Conservation (phyloP, 78 protist species). For the Abeoforma whisleri region DNA sequence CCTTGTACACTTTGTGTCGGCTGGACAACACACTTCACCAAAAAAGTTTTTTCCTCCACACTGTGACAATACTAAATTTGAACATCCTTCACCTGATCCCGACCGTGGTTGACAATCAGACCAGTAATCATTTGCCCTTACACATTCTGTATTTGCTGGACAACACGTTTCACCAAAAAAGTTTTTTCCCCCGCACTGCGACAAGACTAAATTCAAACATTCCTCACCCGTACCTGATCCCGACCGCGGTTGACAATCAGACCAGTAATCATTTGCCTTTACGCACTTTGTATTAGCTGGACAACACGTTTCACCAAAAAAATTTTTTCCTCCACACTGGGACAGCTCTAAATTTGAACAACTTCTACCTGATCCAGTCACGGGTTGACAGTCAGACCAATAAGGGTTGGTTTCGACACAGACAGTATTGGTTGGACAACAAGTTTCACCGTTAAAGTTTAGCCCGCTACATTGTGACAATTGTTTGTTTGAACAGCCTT, state of each 20-base stretch:
- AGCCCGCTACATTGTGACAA: not conserved
- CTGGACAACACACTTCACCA: not conserved
- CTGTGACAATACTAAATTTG: no score
- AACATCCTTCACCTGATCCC: no score
- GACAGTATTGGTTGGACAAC: not conserved
- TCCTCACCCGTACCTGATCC: no score
- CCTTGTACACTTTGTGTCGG: not conserved
- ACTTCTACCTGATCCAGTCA: no score
- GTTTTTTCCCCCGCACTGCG: not conserved
- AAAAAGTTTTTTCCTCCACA: not conserved
- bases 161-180: not conserved
- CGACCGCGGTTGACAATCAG: not conserved
- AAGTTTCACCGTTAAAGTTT: not conserved
- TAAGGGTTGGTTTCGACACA: not conserved
- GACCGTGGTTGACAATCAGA: not conserved
- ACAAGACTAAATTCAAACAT: not conserved
- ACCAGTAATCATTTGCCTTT: not conserved
- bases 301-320: not conserved
- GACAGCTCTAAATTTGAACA: not conserved
- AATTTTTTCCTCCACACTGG: not conserved
- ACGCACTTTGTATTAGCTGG: not conserved
- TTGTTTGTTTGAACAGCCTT: not conserved
- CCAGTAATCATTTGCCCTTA: not conserved
- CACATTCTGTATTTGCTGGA: not conserved
- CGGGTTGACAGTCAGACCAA: constrained; percentile 2